These are phyloP conservation scores for Geotrichum histeridarum DNA, from an alignment of 1,139 yeast genomes.

Conservation along the genomic window DNA sequence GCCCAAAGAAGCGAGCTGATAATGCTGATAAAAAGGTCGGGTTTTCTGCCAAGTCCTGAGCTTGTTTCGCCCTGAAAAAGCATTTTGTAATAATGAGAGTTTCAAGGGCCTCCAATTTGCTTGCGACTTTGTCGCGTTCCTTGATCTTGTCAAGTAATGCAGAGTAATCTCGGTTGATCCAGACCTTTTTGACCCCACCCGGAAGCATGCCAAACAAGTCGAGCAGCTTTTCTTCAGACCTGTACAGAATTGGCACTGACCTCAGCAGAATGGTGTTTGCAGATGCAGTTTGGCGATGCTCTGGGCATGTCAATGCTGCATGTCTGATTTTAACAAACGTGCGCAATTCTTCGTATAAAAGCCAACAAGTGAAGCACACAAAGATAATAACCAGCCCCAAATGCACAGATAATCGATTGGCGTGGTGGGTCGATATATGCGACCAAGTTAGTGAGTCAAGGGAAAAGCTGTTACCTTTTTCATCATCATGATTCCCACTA, in stretches of 20 bases:
- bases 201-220: slow-evolving; percentile 26
- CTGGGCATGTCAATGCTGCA: slow-evolving; percentile 21
- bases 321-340: slow-evolving; percentile 28
- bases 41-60: slow-evolving; percentile 2
- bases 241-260: slow-evolving; percentile 24
- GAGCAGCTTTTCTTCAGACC: slow-evolving; percentile 6
- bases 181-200: slow-evolving; percentile 27
- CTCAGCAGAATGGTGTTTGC: slow-evolving; percentile 31
- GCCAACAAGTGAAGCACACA: slow-evolving; percentile 21
- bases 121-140: slow-evolving; percentile 21
- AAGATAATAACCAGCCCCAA: slow-evolving; percentile 24
- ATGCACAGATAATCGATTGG: slow-evolving; percentile 28
- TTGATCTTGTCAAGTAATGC: slow-evolving; percentile 23
- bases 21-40: slow-evolving; percentile 8
- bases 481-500: slow-evolving; percentile 5
- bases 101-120: slow-evolving; percentile 26
- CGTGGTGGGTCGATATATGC: slow-evolving; percentile 25
- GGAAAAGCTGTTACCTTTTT: slow-evolving; percentile 10
- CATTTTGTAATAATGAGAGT: slow-evolving; percentile 17
- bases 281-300: slow-evolving; percentile 26
- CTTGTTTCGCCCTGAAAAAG: slow-evolving; percentile 5
- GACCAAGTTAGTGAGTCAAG: slow-evolving; percentile 33
- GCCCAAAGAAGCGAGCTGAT: neutral
- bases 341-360: slow-evolving; percentile 28
- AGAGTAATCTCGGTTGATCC: slow-evolving; percentile 33